Conservation (phyloP, 768 basidiomycete species). For the Tricholoma saponaceum region DNA sequence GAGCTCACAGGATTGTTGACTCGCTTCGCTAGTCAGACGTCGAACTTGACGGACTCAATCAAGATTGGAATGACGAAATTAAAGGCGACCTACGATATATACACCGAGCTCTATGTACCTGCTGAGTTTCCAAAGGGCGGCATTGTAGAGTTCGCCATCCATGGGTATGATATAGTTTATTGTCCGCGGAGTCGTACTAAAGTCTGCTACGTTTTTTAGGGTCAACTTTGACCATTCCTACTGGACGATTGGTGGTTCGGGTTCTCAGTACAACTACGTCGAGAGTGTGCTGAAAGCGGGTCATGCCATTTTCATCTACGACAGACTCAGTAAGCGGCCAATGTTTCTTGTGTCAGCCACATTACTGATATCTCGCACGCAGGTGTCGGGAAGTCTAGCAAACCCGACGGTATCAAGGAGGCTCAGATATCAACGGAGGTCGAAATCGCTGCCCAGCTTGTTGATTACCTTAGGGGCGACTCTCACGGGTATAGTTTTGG, state of each 20-base stretch:
- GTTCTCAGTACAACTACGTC: conserved; percentile 18
- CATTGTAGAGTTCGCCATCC: conserved; percentile 16
- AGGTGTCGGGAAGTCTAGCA: conserved; percentile 20
- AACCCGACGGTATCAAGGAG: conserved; percentile 20
- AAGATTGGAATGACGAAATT: neutral
- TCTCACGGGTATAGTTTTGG: conserved; percentile 5
- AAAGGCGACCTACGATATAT: conserved; percentile 2
- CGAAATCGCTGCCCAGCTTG: conserved; percentile 13
- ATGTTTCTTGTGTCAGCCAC: neutral
- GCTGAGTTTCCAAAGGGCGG: neutral
- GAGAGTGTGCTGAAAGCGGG: conserved; percentile 14
- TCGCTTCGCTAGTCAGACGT: conserved; percentile 1
- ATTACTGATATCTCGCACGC: neutral
- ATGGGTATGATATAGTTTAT: conserved; percentile 13
- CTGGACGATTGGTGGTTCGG: conserved; percentile 18
- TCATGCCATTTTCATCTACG: conserved; percentile 17
- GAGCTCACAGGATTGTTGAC: conserved; percentile 3
- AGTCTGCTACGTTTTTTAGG: conserved; percentile 1
- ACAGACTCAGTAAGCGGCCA: conserved; percentile 13
- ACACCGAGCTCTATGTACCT: conserved; percentile 12
- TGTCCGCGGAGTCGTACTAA: neutral
- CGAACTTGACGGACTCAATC: neutral
- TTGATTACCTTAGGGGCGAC: conserved; percentile 8
- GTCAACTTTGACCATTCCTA: conserved; percentile 20
- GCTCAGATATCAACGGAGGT: conserved; percentile 18